A percentile compares a stretch with the other conserved stretches of the same genome.
These are phyloP conservation scores for Glycine latifolia DNA, from an alignment of 306 rosid species.

Conservation along the genomic window DNA sequence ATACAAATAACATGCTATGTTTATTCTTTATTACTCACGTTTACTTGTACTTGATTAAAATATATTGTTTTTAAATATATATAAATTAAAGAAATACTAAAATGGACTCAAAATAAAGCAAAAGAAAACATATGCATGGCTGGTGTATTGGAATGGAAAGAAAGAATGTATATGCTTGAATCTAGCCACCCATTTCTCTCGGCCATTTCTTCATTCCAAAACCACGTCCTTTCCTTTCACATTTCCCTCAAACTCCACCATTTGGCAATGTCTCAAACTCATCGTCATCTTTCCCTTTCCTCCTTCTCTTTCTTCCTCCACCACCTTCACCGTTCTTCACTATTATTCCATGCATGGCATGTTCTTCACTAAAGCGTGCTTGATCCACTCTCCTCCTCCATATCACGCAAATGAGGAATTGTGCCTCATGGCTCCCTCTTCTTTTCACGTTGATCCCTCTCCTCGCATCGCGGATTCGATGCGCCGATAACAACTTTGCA, in stretches of 20 bases:
- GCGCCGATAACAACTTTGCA: slow-evolving; percentile 47
- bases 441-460: slow-evolving; percentile 41
- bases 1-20: too few species aligned
- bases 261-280: too few species aligned
- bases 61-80: too few species aligned
- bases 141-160: not conserved
- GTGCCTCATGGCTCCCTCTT: slow-evolving; percentile 34
- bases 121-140: too few species aligned
- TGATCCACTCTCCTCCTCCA: slow-evolving; percentile 43
- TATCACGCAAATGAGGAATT: slow-evolving; percentile 54
- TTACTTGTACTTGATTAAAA: too few species aligned
- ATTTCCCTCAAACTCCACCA: slow-evolving; percentile 26
- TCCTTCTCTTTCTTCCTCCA: not conserved
- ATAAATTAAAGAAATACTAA: too few species aligned
- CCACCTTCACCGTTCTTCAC: too few species aligned
- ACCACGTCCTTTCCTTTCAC: slow-evolving; percentile 38
- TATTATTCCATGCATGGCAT: not conserved
- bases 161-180: slow-evolving; percentile 53
- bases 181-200: slow-evolving; percentile 70
- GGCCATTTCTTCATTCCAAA: slow-evolving; percentile 69
- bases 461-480: slow-evolving; percentile 43
- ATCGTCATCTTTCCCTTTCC: too few species aligned
- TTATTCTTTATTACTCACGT: too few species aligned
- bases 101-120: too few species aligned
- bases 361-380: slow-evolving; percentile 29